Evolutionary conservation across 352 stramenopile species (phyloP).

Genomic region (Phytophthora pisi): DNA sequence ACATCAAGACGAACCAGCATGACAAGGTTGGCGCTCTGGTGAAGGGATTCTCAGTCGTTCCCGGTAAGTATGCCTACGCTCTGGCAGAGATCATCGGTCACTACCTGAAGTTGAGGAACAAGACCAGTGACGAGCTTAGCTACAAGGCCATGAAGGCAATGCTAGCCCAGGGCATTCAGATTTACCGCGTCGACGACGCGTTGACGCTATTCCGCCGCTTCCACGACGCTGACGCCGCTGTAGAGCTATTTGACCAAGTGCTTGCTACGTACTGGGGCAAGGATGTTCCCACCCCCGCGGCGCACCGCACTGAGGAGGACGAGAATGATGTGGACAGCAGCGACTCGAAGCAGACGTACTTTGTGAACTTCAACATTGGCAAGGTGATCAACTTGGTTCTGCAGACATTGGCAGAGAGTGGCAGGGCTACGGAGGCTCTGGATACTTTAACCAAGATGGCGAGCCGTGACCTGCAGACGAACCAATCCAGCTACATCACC

Average conservation of each 20-base stretch:
- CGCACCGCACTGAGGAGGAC: constrained; percentile 1
- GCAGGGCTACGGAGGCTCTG: constrained; percentile 42
- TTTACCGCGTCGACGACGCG: constrained; percentile 53
- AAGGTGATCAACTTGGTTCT: constrained; percentile 54
- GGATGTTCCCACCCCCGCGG: constrained; percentile 19
- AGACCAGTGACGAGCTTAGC: constrained; percentile 45
- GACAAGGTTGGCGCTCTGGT: constrained; percentile 64
- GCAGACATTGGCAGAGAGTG: constrained; percentile 54
- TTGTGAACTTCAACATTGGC: constrained; percentile 52
- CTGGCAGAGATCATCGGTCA: constrained; percentile 53
- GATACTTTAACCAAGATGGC: constrained; percentile 42
- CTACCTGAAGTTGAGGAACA: constrained; percentile 46
- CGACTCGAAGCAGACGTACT: constrained; percentile 17
- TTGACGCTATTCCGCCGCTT: constrained; percentile 57
- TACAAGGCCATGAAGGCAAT: constrained; percentile 62
- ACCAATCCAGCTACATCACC: constrained; percentile 48
- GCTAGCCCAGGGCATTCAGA: constrained; percentile 52
- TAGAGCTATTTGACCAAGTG: constrained; percentile 53
- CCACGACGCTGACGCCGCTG: constrained; percentile 43
- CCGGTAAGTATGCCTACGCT: constrained; percentile 50
- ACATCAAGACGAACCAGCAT: constrained; percentile 52
- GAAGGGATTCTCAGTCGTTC: constrained; percentile 52
- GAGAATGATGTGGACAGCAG: constrained; percentile 5
- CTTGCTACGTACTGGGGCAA: constrained; percentile 43
- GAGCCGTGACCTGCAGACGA: constrained; percentile 35